Conservation (phyloP, 441 rosid species). For the Syzygium malaccense region DNA sequence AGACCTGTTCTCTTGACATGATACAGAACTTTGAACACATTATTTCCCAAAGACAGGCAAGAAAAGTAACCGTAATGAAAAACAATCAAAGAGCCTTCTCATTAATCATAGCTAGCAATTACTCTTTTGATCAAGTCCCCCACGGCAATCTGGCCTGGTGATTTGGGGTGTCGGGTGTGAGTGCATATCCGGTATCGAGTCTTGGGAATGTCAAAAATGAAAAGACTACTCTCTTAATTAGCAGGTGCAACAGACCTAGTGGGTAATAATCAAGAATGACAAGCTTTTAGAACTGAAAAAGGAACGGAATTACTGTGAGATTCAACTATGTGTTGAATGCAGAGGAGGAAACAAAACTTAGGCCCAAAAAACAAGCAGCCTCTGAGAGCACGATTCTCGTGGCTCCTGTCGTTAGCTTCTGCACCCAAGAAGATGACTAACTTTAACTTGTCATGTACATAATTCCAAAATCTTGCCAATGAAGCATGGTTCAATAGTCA, state of each 20-base stretch:
- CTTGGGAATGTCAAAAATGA: background rate
- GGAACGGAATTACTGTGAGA: background rate
- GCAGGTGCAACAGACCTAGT: background rate
- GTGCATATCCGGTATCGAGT: too few relatives aligned
- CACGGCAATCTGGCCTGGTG: background rate
- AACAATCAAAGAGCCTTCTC: background rate
- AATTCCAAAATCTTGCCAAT: background rate
- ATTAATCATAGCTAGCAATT: background rate
- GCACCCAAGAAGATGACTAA: constrained; percentile 3
- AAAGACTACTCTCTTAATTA: background rate
- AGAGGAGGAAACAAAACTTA: background rate
- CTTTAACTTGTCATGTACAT: constrained; percentile 20
- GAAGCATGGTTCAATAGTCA: constrained; percentile 10
- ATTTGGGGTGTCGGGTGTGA: background rate
- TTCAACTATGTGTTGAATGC: background rate
- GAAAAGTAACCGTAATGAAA: background rate
- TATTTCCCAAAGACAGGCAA: background rate
- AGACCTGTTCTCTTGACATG: background rate
- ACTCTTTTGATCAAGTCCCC: background rate
- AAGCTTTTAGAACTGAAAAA: background rate
- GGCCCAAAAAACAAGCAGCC: background rate
- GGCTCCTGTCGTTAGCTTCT: background rate
- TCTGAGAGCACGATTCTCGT: background rate
- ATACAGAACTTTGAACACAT: background rate
- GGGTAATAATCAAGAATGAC: background rate